Percentiles rank a stretch among this genome's conserved stretches.
Conservation (phyloP, 441 rosid species). For the Populus tomentosa region DNA sequence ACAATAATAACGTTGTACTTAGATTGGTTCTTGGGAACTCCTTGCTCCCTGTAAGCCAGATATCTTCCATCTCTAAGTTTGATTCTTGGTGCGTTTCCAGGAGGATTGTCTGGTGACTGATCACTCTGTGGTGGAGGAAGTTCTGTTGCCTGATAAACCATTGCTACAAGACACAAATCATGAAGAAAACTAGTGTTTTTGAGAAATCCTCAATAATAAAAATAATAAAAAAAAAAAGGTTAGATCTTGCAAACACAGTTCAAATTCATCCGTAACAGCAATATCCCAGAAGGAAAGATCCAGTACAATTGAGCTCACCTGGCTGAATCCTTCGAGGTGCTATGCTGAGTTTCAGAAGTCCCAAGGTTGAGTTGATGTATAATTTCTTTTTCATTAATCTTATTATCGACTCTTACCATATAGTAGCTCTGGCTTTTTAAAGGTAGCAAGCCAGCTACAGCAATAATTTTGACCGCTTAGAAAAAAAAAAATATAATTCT, state of each 20-base stretch:
- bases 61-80: conserved; percentile 72
- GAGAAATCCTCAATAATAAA: conserved; percentile 15
- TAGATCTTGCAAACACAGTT: conserved; percentile 5
- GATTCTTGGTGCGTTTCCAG: conserved; percentile 39
- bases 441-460: not conserved
- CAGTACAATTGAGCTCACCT: conserved; percentile 11
- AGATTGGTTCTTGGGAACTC: conserved; percentile 55
- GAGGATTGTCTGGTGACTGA: conserved; percentile 26
- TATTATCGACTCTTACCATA: not conserved
- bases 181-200: conserved; percentile 19
- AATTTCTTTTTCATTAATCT: not conserved
- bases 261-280: not conserved
- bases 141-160: conserved; percentile 36
- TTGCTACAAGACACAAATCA: conserved; percentile 31
- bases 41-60: conserved; percentile 65
- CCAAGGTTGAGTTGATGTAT: not conserved
- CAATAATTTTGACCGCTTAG: not conserved
- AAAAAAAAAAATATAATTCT: not conserved
- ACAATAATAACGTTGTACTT: conserved; percentile 59
- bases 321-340: not conserved
- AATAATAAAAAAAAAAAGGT: not conserved
- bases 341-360: not conserved
- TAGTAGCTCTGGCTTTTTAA: not conserved
- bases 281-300: not conserved
- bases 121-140: conserved; percentile 19